These are phyloP conservation scores for Oryza coarctata DNA, from an alignment of 176 grass and related monocot genomes.

Conservation along the genomic window DNA sequence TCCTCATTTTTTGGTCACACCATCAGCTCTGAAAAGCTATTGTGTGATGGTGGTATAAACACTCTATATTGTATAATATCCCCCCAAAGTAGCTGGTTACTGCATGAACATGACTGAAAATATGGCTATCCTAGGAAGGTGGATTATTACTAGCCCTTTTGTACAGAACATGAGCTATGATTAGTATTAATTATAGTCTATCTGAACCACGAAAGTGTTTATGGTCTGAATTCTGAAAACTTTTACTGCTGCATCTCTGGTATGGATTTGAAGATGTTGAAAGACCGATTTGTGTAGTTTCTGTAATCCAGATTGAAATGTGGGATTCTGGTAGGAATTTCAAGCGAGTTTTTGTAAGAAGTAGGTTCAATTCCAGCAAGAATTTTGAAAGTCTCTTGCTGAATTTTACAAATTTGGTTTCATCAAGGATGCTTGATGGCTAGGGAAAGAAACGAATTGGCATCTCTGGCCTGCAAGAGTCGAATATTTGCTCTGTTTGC, in stretches of 20 bases:
- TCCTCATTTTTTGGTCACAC: conserved; percentile 15
- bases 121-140: conserved; percentile 7
- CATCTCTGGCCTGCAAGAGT: not conserved
- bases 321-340: not conserved
- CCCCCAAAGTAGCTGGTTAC: not conserved
- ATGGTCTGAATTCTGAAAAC: not conserved
- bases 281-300: no score
- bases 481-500: not conserved
- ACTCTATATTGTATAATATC: not conserved
- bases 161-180: conserved; percentile 23
- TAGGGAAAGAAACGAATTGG: not conserved
- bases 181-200: not conserved
- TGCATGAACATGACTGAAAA: conserved; percentile 20
- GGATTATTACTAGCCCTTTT: conserved; percentile 41
- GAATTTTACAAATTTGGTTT: not conserved
- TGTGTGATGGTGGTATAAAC: conserved; percentile 18
- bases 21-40: not conserved
- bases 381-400: not conserved
- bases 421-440: not conserved
- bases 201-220: conserved; percentile 10
- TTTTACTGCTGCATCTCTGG: not conserved
- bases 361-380: not conserved
- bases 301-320: not conserved
- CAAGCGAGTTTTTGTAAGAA: not conserved
- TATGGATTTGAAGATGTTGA: not conserved